These are phyloP conservation scores for Gymnopilus dilepis DNA, from an alignment of 768 basidiomycete species.

Conservation along the genomic window DNA sequence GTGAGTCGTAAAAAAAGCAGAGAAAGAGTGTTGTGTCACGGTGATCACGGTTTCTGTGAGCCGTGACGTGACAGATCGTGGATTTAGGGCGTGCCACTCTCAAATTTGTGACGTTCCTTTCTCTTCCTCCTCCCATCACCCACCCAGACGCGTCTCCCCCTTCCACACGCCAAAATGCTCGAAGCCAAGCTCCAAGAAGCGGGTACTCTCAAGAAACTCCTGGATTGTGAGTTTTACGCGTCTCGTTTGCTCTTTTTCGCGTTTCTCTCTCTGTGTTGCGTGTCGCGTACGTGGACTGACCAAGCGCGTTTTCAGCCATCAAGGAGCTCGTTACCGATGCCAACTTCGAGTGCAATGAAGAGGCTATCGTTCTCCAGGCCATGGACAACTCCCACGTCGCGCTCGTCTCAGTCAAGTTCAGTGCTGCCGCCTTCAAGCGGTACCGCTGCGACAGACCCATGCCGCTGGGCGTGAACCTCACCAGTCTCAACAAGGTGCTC, in stretches of 20 bases:
- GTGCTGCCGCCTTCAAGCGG: conserved; percentile 77
- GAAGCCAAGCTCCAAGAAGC: conserved; percentile 94
- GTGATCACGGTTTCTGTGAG: neutral
- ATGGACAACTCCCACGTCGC: conserved; percentile 99
- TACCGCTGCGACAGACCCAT: conserved; percentile 93
- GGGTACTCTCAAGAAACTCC: conserved; percentile 86
- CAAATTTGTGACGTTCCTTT: conserved; percentile 32
- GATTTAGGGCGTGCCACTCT: conserved; percentile 29
- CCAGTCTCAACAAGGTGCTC: conserved; percentile 90
- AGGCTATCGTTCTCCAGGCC: conserved; percentile 93
- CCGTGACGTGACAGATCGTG: conserved; percentile 30
- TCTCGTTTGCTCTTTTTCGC: conserved; percentile 6
- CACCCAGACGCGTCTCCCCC: conserved; percentile 1
- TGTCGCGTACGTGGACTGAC: neutral
- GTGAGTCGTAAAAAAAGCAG: neutral
- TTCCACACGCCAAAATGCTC: conserved; percentile 58
- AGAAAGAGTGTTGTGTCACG: neutral
- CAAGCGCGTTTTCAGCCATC: conserved; percentile 63
- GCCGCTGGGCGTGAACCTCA: conserved; percentile 84
- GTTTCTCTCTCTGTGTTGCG: neutral
- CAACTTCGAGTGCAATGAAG: conserved; percentile 97
- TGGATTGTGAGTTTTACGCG: conserved; percentile 73
- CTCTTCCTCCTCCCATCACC: conserved; percentile 13
- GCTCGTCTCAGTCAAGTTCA: conserved; percentile 86
- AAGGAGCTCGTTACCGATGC: conserved; percentile 98